Evolutionary conservation across 1,284 basidiomycete species (phyloP).

Genomic region (Acaromyces ingoldii): DNA sequence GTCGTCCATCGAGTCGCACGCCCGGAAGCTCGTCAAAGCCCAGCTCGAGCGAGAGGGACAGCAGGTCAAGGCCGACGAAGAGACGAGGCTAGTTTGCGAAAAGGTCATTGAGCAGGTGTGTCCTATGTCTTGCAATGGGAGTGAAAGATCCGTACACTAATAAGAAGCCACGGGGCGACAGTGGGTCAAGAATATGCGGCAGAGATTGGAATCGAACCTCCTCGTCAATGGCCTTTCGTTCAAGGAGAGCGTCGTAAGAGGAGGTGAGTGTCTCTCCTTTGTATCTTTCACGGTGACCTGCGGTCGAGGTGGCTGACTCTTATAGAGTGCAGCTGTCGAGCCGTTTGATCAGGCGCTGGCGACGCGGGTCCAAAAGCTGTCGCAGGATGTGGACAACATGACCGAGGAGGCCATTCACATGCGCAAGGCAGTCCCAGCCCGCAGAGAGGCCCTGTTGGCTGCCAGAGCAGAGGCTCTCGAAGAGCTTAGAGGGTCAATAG

Average conservation of each 20-base stretch:
- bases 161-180: too few species aligned
- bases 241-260: neutral
- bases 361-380: slow-evolving; percentile 2
- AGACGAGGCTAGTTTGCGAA: neutral
- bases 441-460: neutral
- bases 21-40: neutral
- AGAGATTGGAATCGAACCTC: slow-evolving; percentile 8
- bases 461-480: neutral
- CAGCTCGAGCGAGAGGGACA: neutral
- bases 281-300: slow-evolving; percentile 9
- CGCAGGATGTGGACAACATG: neutral
- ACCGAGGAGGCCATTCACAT: neutral
- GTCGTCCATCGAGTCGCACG: slow-evolving; percentile 3
- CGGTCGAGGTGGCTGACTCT: too few species aligned
- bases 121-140: neutral
- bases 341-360: neutral
- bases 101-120: neutral
- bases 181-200: neutral
- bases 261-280: neutral
- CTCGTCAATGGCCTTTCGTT: slow-evolving; percentile 10
- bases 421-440: neutral
- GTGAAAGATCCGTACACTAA: neutral
- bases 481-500: neutral
- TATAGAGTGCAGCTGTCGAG: slow-evolving; percentile 5
- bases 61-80: neutral